phyloP scores from a whole-genome alignment of 192 early-diverging fungal species.

The Umbelopsis sp. region DNA sequence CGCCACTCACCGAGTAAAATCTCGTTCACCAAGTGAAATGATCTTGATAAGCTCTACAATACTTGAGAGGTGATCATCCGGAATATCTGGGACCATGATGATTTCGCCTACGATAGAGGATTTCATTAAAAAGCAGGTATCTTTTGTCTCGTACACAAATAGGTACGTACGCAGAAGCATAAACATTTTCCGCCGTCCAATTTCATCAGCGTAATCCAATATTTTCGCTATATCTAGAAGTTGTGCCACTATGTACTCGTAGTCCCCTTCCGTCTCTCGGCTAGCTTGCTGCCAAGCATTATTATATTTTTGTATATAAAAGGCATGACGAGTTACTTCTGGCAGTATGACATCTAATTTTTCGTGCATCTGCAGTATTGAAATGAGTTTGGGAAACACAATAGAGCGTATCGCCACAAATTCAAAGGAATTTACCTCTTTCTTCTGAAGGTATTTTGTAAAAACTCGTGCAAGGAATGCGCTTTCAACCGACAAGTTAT shows the following conservation, averaged over 20 bases:
- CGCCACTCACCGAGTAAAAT: constrained; percentile 70
- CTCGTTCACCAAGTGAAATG: constrained; percentile 78
- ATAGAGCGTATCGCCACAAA: not conserved
- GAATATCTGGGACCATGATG: constrained; percentile 71
- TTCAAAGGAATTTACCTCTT: constrained; percentile 33
- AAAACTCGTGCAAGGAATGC: constrained; percentile 49
- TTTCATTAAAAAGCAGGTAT: not conserved
- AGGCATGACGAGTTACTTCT: constrained; percentile 62
- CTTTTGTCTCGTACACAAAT: not conserved
- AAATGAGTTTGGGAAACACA: not conserved
- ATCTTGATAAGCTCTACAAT: constrained; percentile 79
- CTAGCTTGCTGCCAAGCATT: constrained; percentile 50
- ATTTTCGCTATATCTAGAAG: constrained; percentile 76
- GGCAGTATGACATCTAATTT: constrained; percentile 68
- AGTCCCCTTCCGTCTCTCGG: constrained; percentile 46
- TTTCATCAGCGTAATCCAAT: constrained; percentile 88
- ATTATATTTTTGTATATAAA: constrained; percentile 58
- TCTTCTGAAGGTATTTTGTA: constrained; percentile 39
- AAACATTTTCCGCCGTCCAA: constrained; percentile 82
- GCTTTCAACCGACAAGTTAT: constrained; percentile 52
- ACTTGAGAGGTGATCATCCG: constrained; percentile 73
- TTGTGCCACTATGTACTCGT: constrained; percentile 71
- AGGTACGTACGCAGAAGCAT: constrained; percentile 64
- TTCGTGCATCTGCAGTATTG: constrained; percentile 54
- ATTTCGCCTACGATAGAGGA: constrained; percentile 60